Conservation (phyloP, 2,329 filamentous ascomycete genomes). For the Ceratocystiopsis brevicomis region DNA sequence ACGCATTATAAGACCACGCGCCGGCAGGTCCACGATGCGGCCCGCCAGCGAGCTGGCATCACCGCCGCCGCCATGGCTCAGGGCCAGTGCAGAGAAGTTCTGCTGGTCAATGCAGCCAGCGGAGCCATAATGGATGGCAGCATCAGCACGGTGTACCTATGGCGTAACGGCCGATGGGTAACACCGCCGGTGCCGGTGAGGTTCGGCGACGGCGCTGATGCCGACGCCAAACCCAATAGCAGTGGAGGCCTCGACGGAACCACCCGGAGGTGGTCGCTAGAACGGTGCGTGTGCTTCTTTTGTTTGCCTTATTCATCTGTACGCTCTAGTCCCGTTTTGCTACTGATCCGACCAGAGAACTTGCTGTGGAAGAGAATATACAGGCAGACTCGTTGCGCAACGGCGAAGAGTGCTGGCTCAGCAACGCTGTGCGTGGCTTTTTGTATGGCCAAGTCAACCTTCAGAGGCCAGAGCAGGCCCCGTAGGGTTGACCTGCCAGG, state of each 20-base stretch:
- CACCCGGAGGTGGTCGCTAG: constrained; percentile 65
- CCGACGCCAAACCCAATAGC: constrained; percentile 12
- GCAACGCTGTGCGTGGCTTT: constrained; percentile 74
- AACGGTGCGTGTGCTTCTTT: constrained; percentile 26
- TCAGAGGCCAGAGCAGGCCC: background rate
- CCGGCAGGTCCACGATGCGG: constrained; percentile 51
- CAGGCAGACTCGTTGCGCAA: constrained; percentile 39
- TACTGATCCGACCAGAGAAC: constrained; percentile 18
- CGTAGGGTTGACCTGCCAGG: too few species aligned
- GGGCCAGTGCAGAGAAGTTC: constrained; percentile 36
- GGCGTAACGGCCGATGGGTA: constrained; percentile 52
- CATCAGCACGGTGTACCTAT: constrained; percentile 67
- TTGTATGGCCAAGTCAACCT: constrained; percentile 27
- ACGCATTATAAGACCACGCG: constrained; percentile 76
- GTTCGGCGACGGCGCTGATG: constrained; percentile 14
- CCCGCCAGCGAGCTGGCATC: constrained; percentile 43
- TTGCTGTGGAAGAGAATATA: constrained; percentile 49
- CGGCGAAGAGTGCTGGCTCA: constrained; percentile 72
- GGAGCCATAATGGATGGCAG: constrained; percentile 70
- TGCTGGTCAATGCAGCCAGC: constrained; percentile 44
- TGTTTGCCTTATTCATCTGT: background rate
- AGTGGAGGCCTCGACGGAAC: constrained; percentile 71
- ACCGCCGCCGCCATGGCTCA: constrained; percentile 27
- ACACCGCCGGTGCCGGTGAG: constrained; percentile 46
- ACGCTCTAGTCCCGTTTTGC: background rate